phyloP scores from a whole-genome alignment of 306 rosid species.

The Quercus mongolica region DNA sequence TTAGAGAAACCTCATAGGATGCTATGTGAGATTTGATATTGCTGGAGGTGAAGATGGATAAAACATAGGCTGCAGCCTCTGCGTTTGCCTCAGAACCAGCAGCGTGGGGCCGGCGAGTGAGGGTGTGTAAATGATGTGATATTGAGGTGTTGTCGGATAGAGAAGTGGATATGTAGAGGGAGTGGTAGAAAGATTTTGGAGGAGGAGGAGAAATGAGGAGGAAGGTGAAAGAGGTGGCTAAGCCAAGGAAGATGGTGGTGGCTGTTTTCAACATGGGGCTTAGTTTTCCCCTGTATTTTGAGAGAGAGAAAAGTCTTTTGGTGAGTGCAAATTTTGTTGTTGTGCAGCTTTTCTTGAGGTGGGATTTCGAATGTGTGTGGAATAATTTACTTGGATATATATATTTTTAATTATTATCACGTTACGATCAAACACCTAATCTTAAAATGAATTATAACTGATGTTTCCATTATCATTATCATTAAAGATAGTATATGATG shows the following conservation, averaged over 20 bases:
- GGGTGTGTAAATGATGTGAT: constrained; percentile 41
- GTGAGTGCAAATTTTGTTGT: not conserved
- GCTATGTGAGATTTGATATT: constrained; percentile 40
- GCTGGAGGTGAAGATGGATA: constrained; percentile 37
- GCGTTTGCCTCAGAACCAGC: constrained; percentile 65
- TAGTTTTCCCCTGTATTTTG: not conserved
- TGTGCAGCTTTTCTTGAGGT: not conserved
- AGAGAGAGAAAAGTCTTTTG: not conserved
- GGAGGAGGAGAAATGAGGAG: constrained; percentile 29
- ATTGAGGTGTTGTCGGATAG: constrained; percentile 50
- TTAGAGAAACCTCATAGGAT: constrained; percentile 43
- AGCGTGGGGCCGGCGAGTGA: constrained; percentile 60
- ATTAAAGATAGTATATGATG: too few species aligned
- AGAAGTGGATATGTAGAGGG: constrained; percentile 53
- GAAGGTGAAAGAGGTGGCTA: constrained; percentile 33
- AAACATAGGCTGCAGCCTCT: constrained; percentile 55
- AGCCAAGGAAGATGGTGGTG: constrained; percentile 29
- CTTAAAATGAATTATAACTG: too few species aligned
- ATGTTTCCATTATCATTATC: too few species aligned
- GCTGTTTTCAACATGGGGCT: constrained; percentile 27
- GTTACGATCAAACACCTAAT: too few species aligned
- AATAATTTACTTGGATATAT: too few species aligned
- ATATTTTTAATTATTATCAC: too few species aligned
- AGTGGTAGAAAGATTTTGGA: constrained; percentile 46
- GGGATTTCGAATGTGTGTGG: too few species aligned